A percentile compares a stretch with the other conserved stretches of the same genome.
These are phyloP conservation scores for Alternaria arbusti DNA, from an alignment of 2,329 filamentous ascomycete genomes.

Conservation along the genomic window DNA sequence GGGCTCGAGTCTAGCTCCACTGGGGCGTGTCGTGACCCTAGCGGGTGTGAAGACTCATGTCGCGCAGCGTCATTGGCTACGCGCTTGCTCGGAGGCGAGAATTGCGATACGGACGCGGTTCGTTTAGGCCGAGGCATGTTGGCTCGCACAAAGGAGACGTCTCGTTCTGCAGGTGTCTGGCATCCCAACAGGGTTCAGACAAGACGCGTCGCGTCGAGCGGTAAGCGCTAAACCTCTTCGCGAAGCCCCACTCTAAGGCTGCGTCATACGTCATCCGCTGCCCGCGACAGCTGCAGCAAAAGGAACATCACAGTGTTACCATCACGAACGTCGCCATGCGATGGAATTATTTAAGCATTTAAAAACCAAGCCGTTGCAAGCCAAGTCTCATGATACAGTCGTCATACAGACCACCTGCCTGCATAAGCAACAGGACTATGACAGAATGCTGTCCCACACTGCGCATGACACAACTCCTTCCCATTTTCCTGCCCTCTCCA, in stretches of 20 bases:
- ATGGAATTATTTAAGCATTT: not conserved
- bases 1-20: not conserved
- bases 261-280: not conserved
- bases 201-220: not conserved
- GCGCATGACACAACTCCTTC: not conserved
- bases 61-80: not conserved
- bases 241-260: not conserved
- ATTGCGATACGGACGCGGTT: not conserved
- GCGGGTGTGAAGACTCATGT: not conserved
- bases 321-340: not conserved
- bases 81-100: not conserved
- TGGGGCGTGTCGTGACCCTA: not conserved
- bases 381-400: not conserved
- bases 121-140: not conserved
- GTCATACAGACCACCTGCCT: not conserved
- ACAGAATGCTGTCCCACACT: not conserved
- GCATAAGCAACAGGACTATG: not conserved
- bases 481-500: not conserved
- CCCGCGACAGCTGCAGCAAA: not conserved
- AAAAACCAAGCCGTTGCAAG: not conserved
- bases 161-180: not conserved
- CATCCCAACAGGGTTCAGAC: not conserved
- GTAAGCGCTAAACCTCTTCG: not conserved
- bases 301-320: not conserved
- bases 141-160: not conserved